phyloP scores from a whole-genome alignment of 805 yeast species.

The Candida caryicola region DNA sequence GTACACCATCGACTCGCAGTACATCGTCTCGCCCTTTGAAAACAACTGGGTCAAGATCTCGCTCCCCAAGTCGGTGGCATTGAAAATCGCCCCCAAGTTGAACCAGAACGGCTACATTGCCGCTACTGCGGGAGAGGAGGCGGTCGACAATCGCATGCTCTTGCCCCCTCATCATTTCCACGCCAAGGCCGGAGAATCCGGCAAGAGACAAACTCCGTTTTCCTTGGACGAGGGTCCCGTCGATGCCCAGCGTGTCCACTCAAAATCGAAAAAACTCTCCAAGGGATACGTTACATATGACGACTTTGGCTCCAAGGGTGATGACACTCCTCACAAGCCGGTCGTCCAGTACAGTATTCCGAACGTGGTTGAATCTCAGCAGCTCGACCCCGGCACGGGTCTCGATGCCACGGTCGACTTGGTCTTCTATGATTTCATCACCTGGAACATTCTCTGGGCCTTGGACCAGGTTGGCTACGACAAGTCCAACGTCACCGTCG shows the following conservation, averaged over 20 bases:
- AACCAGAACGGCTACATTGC: conserved; percentile 54
- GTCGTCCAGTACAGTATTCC: conserved; percentile 64
- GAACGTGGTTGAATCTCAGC: conserved; percentile 66
- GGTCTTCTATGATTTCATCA: conserved; percentile 75
- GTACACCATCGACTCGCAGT: conserved; percentile 76
- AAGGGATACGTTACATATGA: conserved; percentile 82
- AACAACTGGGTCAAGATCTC: conserved; percentile 72
- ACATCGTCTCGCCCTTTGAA: conserved; percentile 79
- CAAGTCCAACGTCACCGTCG: conserved; percentile 11
- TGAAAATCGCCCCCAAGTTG: conserved; percentile 49
- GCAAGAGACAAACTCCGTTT: background rate
- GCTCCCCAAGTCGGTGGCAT: conserved; percentile 59
- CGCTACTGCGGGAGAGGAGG: background rate
- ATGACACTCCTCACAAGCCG: conserved; percentile 69
- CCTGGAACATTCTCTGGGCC: conserved; percentile 33
- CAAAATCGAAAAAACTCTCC: conserved; percentile 25
- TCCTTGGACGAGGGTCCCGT: conserved; percentile 2
- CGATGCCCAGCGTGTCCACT: conserved; percentile 13
- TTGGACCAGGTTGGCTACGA: conserved; percentile 24
- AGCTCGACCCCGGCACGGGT: conserved; percentile 22
- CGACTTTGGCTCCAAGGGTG: conserved; percentile 84
- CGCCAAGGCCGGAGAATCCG: background rate
- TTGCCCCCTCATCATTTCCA: conserved; percentile 23
- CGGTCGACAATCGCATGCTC: conserved; percentile 14
- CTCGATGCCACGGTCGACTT: conserved; percentile 51